Base-by-base conservation (phyloP, 257 asterid species). In the Solanum chaucha region DNA sequence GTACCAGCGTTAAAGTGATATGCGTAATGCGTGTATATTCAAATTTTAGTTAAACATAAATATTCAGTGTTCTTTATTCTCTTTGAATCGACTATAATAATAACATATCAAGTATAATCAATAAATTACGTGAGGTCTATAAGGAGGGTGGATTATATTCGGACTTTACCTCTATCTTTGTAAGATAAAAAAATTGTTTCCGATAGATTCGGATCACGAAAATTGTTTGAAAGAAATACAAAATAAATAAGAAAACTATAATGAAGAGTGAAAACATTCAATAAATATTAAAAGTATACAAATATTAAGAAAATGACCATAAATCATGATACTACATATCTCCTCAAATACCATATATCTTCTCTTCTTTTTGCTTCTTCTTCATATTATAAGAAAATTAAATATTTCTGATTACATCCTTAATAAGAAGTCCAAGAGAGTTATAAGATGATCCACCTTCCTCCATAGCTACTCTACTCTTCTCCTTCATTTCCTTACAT, bases 401-500 rank as follows among this genome's bases (percentile, higher is more conserved):
- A 71, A 32, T 72, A 72, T 72, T 72, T 0, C 3, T 22, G 17
- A 88, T 32, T 44, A 89, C 46, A 85, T 86, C 38, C 32, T 77
- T 83, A 32, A 89, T 84, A 3, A 86, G 32, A 87, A 26, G 30
- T 10, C 61, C 83, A 77, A 88, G 61, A n/a, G 32, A 81, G 4
- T 32, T 36, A 15, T 83, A 86, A 3, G 93, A 92, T 10, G 89
- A 90, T 14, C 87, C 93, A 7, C 90, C 92, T 35, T 88, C 38
- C 59, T 5, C 9, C 58, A 71, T 6, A 3, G 90, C 88, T 20
- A 12, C 73, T 51, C 89, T 85, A 3, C 92, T 85, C 46, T 67
- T 90, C 40, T 58, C 85, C 59, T 81, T 36, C 88, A 90, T 91
- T 34, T 93, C 93, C 87, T 89, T 90, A n/a, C 88, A 92, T 89